These are phyloP conservation scores for Apiospora koreana DNA, from an alignment of 2,329 filamentous ascomycete species.

Conservation along the genomic window DNA sequence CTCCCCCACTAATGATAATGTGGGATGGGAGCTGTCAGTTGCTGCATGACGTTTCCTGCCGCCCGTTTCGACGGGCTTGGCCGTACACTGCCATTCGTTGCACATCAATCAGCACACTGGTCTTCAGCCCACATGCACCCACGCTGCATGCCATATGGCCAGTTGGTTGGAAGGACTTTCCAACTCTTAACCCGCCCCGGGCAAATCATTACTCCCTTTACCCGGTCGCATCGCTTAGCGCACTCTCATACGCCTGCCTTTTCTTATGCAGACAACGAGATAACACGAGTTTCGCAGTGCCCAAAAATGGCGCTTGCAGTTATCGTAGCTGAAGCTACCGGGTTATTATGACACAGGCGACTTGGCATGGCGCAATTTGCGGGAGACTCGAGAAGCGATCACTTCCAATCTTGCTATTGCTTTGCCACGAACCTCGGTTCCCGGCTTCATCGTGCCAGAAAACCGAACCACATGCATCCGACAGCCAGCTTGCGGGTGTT, in stretches of 20 bases:
- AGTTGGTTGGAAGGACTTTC: not conserved
- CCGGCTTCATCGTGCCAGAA: not conserved
- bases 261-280: not conserved
- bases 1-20: slow-evolving; percentile 3
- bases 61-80: not conserved
- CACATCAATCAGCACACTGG: slow-evolving; percentile 1
- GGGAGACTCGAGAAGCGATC: not conserved
- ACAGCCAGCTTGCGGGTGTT: not conserved
- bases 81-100: not conserved
- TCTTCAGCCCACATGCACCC: not conserved
- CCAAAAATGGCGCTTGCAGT: not conserved
- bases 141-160: not conserved
- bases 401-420: not conserved
- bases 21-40: not conserved
- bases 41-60: not conserved
- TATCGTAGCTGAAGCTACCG: not conserved
- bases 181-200: not conserved
- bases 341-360: not conserved
- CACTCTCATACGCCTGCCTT: not conserved
- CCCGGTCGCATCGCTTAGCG: not conserved
- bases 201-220: not conserved
- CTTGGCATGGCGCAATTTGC: not conserved
- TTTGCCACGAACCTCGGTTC: not conserved
- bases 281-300: not conserved
- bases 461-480: not conserved